Conservation (phyloP, 2,329 filamentous ascomycete genomes). For the Aspergillus flavus region DNA sequence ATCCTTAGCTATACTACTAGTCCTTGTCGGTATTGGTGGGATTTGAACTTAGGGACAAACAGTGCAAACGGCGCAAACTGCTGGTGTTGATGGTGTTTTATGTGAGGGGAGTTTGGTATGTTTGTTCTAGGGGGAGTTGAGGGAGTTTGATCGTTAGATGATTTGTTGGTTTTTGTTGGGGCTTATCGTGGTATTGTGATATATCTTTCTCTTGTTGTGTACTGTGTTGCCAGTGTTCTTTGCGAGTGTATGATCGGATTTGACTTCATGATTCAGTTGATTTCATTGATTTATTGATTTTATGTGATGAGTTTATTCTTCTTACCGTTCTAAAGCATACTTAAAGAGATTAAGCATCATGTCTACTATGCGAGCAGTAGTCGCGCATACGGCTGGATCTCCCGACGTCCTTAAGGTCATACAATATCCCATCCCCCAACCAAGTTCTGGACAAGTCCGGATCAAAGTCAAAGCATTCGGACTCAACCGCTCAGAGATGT, state of each 20-base stretch:
- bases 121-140: background rate
- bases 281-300: background rate
- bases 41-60: background rate
- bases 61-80: slow-evolving; percentile 6
- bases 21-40: background rate
- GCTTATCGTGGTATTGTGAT: background rate
- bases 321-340: background rate
- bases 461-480: slow-evolving; percentile 49
- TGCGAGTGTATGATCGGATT: background rate
- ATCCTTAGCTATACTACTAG: too few species aligned
- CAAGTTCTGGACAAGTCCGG: slow-evolving; percentile 42
- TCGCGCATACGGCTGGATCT: slow-evolving; percentile 44
- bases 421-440: slow-evolving; percentile 42
- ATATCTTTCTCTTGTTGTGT: background rate
- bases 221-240: background rate
- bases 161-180: background rate
- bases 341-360: background rate
- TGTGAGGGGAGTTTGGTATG: background rate
- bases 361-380: slow-evolving; percentile 48
- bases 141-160: background rate
- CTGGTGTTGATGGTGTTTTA: background rate
- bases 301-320: too few species aligned
- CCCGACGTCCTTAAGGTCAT: slow-evolving; percentile 46
- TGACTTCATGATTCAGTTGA: background rate
- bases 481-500: slow-evolving; percentile 52